Evolutionary conservation across 169 alveolate species (phyloP), one percentile per base, ranked within the genome.

Genomic region (Plasmodium gonderi): DNA sequence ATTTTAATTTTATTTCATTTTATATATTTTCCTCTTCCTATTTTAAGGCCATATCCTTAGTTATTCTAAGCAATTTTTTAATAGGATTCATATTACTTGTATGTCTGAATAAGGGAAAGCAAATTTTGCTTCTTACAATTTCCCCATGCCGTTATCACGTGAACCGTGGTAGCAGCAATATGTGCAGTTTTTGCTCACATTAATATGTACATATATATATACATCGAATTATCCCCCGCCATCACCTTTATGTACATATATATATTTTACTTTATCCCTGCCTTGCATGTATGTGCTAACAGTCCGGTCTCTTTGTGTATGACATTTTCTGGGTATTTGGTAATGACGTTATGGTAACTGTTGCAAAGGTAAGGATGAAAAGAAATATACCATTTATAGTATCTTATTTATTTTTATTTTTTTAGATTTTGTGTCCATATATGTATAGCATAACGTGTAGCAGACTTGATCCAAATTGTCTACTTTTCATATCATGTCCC

Each of bases 301-400:
- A 89, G 93, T 90, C 97, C 31, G 98, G 98, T 51, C 92, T 98
- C 76, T 97, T 98, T 72, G 96, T 98, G 91, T 98, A 98, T 91
- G 99, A 98, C 87, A 97, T 98, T 11, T 97, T 98, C 96, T 98
- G 98, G 98, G 99, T 98, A n/a, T 98, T 97, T 92, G 99, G 98
- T 60, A 98, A 99, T 79, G 98, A 97, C 80, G 98, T 98, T 8
- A 98, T 98, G 99, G 97, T 97, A 2, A 97, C 99, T 1, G 99
- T 98, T 36, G 99, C 99, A 14, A 97, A 95, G 83, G 93, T 89
- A 23, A 69, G 49, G 14, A 31, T 12, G 42, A 72, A 49, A 79
- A 60, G 12, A 20, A 26, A 45, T 54, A 44, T 5, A 7, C 40
- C 72, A 60, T 60, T 60, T 60, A 36, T 60, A 17, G 33, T 17